Evolutionary conservation across 768 basidiomycete genomes (phyloP).

Genomic region (Suillus variegatus): DNA sequence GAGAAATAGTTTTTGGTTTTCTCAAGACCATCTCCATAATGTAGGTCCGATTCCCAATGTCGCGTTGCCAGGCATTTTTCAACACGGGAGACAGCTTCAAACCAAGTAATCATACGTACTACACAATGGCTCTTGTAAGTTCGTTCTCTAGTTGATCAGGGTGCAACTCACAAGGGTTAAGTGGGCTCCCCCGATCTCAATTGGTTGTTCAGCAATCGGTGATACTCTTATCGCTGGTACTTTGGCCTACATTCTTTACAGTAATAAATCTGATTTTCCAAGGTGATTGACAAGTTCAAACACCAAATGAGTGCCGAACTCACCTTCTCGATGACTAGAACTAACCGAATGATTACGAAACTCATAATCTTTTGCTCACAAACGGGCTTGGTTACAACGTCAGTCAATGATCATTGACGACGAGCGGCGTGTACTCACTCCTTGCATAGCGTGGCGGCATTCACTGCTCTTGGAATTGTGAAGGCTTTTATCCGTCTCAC

Average conservation of each 20-base stretch:
- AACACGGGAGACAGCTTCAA: neutral
- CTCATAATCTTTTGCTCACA: slow-evolving; percentile 25
- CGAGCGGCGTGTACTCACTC: neutral
- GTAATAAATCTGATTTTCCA: slow-evolving; percentile 5
- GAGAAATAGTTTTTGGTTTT: neutral
- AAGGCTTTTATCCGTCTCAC: neutral
- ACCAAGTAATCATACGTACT: neutral
- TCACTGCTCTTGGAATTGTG: slow-evolving; percentile 20
- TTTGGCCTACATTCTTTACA: slow-evolving; percentile 17
- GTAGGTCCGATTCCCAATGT: neutral
- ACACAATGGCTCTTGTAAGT: neutral
- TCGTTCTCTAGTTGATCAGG: neutral
- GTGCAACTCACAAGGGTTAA: slow-evolving; percentile 3
- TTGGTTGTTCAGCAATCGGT: slow-evolving; percentile 22
- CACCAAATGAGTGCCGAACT: neutral
- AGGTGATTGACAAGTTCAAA: slow-evolving; percentile 14
- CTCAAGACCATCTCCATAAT: neutral
- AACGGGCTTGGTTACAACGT: slow-evolving; percentile 31
- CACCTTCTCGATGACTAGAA: slow-evolving; percentile 7
- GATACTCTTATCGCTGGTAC: slow-evolving; percentile 26
- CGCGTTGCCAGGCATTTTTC: neutral
- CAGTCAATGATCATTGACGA: neutral
- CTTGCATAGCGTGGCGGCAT: slow-evolving; percentile 18
- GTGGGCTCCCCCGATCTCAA: slow-evolving; percentile 25
- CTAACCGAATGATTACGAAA: slow-evolving; percentile 18